phyloP scores from a whole-genome alignment of 208 protist species.

The Phytomonas serpens region DNA sequence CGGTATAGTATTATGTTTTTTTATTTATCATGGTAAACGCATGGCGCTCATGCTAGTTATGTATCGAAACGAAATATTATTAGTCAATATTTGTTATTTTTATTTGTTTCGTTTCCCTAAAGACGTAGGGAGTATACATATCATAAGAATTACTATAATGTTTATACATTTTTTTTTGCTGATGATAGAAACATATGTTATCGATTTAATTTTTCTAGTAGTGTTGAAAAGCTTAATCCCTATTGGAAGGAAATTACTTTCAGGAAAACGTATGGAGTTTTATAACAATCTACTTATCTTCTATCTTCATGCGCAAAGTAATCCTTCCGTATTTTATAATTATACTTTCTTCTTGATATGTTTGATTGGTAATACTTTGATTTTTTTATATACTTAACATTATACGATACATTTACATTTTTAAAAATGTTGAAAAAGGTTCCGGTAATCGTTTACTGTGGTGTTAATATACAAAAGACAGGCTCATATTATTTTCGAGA shows the following conservation, averaged over 20 bases:
- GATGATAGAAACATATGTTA: background rate
- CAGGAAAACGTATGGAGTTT: background rate
- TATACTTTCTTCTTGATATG: background rate
- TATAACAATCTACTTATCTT: background rate
- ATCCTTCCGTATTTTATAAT: too few relatives aligned
- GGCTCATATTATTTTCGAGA: constrained; percentile 11
- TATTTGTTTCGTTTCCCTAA: background rate
- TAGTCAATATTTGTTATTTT: background rate
- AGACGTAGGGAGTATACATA: background rate
- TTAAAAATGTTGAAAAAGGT: background rate
- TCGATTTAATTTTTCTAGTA: background rate
- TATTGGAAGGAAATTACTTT: background rate
- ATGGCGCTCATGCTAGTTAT: background rate
- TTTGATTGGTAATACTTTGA: background rate
- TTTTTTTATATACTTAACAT: background rate
- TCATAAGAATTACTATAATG: background rate
- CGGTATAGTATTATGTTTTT: background rate
- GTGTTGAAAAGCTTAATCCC: background rate
- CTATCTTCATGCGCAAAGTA: too few relatives aligned
- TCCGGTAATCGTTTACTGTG: background rate
- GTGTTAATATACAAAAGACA: constrained; percentile 5
- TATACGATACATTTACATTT: background rate
- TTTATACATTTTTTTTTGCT: background rate
- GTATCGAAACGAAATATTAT: background rate
- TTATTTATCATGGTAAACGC: background rate